Percentiles rank a stretch among this genome's conserved stretches.
phyloP scores from a whole-genome alignment of 2,329 filamentous ascomycete genomes.

The Pseudogymnoascus sp. region DNA sequence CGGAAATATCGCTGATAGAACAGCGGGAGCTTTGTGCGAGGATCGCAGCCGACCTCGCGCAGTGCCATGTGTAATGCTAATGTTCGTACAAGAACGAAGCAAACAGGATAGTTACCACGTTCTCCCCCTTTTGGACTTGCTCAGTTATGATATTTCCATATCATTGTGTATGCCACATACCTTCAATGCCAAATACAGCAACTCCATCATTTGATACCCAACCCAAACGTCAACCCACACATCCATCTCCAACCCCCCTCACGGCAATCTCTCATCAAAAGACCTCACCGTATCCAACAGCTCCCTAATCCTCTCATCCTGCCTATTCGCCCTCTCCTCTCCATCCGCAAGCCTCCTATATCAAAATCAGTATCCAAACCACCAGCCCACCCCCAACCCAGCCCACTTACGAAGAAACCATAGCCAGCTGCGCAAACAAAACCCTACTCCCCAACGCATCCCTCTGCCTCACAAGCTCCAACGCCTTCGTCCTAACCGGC shows the following conservation, averaged over 20 bases:
- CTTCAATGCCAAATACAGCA: neutral
- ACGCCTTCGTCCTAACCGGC: slow-evolving; percentile 35
- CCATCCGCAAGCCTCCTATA: slow-evolving; percentile 22
- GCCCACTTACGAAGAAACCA: slow-evolving; percentile 35
- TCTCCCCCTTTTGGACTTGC: neutral
- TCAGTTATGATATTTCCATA: neutral
- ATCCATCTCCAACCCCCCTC: neutral
- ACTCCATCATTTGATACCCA: neutral
- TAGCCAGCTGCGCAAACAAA: slow-evolving; percentile 41
- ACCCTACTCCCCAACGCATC: slow-evolving; percentile 38
- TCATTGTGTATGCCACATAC: neutral
- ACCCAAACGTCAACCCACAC: neutral
- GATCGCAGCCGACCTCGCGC: neutral
- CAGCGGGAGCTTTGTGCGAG: neutral
- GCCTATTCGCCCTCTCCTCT: slow-evolving; percentile 18
- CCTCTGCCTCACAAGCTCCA: slow-evolving; percentile 39
- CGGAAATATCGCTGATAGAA: neutral
- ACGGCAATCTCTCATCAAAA: slow-evolving; percentile 21
- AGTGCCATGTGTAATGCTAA: neutral
- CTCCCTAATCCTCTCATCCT: slow-evolving; percentile 19
- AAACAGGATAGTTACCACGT: neutral
- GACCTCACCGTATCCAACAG: slow-evolving; percentile 19
- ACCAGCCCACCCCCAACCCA: neutral
- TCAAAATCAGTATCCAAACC: neutral
- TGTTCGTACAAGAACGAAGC: neutral